Evolutionary conservation across 306 rosid species (phyloP).

Genomic region (Glycyrrhiza uralensis): DNA sequence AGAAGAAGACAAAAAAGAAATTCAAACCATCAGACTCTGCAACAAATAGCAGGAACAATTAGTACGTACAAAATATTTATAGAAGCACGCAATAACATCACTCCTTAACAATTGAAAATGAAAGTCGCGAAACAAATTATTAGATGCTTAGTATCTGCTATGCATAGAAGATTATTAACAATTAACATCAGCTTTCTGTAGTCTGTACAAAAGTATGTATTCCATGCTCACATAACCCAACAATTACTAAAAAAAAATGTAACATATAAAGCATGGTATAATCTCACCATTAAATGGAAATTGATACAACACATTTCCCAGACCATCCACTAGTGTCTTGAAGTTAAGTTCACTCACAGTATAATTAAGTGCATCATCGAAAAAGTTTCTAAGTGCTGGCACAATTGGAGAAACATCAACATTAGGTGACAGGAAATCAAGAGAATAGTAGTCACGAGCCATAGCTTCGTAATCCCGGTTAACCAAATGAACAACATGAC

Average conservation of each 20-base stretch:
- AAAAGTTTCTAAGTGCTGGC: slow-evolving; percentile 80
- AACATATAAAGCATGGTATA: background rate
- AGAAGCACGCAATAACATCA: background rate
- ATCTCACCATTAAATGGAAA: slow-evolving; percentile 88
- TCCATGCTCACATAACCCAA: background rate
- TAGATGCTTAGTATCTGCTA: background rate
- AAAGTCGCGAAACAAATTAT: background rate
- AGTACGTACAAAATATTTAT: background rate
- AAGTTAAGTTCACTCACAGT: slow-evolving; percentile 95
- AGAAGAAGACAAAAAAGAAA: background rate
- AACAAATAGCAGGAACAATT: slow-evolving; percentile 10
- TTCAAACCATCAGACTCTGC: slow-evolving; percentile 31
- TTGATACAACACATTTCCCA: slow-evolving; percentile 82
- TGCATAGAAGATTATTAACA: background rate
- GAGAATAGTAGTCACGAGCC: slow-evolving; percentile 91
- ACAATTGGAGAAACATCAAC: slow-evolving; percentile 89
- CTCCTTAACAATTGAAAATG: background rate
- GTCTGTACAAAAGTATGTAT: background rate
- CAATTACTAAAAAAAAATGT: background rate
- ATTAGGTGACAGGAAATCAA: slow-evolving; percentile 73
- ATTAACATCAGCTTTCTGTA: background rate
- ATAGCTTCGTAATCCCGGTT: slow-evolving; percentile 93
- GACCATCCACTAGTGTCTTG: slow-evolving; percentile 89
- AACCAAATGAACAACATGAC: slow-evolving; percentile 95
- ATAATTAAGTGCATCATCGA: slow-evolving; percentile 81